Percentiles rank a stretch among this genome's conserved stretches.
Conservation (phyloP, 1,284 basidiomycete genomes). For the Thecaphora thlaspeos region DNA sequence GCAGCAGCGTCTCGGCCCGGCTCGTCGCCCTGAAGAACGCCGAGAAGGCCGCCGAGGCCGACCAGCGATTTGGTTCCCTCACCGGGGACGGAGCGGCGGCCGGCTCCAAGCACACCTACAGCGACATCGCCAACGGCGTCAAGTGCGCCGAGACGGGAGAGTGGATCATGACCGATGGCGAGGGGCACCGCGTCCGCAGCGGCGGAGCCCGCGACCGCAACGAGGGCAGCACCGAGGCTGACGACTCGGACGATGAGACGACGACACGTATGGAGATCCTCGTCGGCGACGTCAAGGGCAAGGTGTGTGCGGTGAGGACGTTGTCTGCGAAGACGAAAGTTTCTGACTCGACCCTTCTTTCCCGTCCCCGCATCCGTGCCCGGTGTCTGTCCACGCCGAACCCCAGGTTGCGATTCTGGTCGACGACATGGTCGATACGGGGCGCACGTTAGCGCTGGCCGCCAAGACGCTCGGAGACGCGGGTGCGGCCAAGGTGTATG, state of each 20-base stretch:
- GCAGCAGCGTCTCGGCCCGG: background rate
- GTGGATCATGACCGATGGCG: slow-evolving; percentile 54
- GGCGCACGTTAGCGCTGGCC: slow-evolving; percentile 80
- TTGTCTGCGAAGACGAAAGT: background rate
- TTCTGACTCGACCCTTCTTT: no score
- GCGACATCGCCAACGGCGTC: slow-evolving; percentile 55
- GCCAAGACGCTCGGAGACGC: slow-evolving; percentile 80
- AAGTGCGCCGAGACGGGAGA: slow-evolving; percentile 58
- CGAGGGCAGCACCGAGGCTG: slow-evolving; percentile 12
- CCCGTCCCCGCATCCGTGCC: no score
- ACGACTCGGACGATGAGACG: slow-evolving; percentile 56
- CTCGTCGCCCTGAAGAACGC: background rate
- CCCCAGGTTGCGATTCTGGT: slow-evolving; percentile 73
- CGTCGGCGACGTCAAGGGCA: slow-evolving; percentile 92
- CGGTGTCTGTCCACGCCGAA: background rate
- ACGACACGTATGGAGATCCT: slow-evolving; percentile 78
- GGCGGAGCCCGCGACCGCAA: slow-evolving; percentile 29
- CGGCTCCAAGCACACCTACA: slow-evolving; percentile 27
- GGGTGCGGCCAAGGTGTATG: slow-evolving; percentile 84
- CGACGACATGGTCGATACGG: slow-evolving; percentile 98
- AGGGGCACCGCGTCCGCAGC: slow-evolving; percentile 43
- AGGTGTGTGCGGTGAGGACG: slow-evolving; percentile 62
- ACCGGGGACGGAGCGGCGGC: slow-evolving; percentile 5
- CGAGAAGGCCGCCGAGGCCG: background rate
- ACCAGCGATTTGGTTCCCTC: no score